Percentiles rank a stretch among this genome's conserved stretches.
Conservation (phyloP, 1,284 basidiomycete species). For the Bjerkandera adusta region DNA sequence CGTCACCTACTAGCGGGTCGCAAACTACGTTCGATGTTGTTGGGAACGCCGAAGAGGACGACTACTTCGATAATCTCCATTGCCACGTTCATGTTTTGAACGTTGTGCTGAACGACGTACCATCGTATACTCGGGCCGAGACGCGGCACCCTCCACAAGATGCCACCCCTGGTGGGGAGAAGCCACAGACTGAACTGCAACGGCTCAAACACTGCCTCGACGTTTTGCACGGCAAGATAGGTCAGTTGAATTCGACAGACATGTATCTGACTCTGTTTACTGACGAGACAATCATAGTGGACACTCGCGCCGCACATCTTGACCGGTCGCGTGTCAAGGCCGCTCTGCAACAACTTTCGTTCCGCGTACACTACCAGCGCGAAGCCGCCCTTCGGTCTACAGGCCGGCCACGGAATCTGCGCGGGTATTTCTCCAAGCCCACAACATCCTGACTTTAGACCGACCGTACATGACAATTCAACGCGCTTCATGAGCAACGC, state of each 20-base stretch:
- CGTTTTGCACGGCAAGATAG: conserved; percentile 56
- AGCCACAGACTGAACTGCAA: conserved; percentile 41
- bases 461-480: no score
- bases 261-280: no score
- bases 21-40: conserved; percentile 41
- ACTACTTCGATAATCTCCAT: conserved; percentile 61
- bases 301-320: conserved; percentile 67
- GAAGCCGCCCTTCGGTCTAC: conserved; percentile 27
- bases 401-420: conserved; percentile 15
- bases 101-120: conserved; percentile 54
- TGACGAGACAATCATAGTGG: conserved; percentile 41
- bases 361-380: conserved; percentile 64
- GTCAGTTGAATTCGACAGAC: conserved; percentile 37
- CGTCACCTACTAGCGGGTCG: conserved; percentile 32
- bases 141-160: conserved; percentile 20
- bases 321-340: conserved; percentile 71
- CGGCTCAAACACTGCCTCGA: conserved; percentile 46
- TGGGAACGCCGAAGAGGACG: conserved; percentile 37
- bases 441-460: not conserved
- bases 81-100: conserved; percentile 53
- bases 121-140: conserved; percentile 53
- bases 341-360: conserved; percentile 55
- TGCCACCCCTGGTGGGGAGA: conserved; percentile 27
- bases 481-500: no score
- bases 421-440: conserved; percentile 10